These are phyloP conservation scores for Magnusiomyces paraingens DNA, from an alignment of 1,139 yeast genomes.

Conservation along the genomic window DNA sequence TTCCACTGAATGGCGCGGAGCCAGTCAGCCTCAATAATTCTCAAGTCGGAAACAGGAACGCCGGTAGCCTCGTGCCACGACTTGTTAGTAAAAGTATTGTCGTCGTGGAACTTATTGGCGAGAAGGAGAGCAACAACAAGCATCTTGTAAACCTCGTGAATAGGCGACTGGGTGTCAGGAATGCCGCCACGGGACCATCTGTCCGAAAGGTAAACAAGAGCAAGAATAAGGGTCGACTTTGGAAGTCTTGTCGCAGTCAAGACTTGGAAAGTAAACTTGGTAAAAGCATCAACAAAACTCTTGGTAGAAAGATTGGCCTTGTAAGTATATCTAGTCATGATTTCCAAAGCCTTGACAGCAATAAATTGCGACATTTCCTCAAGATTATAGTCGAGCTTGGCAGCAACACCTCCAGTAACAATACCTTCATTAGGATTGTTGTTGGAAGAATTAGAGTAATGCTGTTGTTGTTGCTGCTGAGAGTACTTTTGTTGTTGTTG, in stretches of 20 bases:
- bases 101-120: conserved; percentile 94
- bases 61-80: conserved; percentile 97
- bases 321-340: conserved; percentile 34
- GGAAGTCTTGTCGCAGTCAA: conserved; percentile 88
- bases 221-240: conserved; percentile 67
- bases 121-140: conserved; percentile 67
- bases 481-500: conserved; percentile 12
- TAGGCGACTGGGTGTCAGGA: conserved; percentile 24
- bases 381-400: conserved; percentile 72
- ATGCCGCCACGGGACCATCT: conserved; percentile 35
- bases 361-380: conserved; percentile 71
- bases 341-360: conserved; percentile 58
- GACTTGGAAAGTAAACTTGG: conserved; percentile 57
- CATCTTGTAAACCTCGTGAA: conserved; percentile 43
- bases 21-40: conserved; percentile 71
- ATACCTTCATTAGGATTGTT: conserved; percentile 23
- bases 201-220: conserved; percentile 64
- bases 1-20: conserved; percentile 37
- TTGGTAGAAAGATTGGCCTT: conserved; percentile 21
- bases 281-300: conserved; percentile 47
- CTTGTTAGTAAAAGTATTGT: conserved; percentile 88
- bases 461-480: conserved; percentile 19
- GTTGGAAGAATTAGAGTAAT: conserved; percentile 14
- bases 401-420: conserved; percentile 64
- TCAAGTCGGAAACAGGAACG: conserved; percentile 52